phyloP scores from a whole-genome alignment of 108 stramenopile genomes.

The Seminavis robusta region DNA sequence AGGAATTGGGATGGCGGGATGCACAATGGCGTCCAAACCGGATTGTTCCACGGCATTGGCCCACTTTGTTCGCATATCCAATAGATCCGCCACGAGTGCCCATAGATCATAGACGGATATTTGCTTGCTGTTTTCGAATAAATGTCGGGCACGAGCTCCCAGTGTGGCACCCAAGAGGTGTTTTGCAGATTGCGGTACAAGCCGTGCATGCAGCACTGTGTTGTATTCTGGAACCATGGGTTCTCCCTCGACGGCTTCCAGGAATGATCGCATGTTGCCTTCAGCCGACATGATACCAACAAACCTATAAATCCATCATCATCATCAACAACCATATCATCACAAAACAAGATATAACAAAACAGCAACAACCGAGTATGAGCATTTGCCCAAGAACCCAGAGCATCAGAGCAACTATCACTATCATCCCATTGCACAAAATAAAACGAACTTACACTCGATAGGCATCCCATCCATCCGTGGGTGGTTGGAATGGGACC shows the following conservation, averaged over 20 bases:
- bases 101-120: neutral
- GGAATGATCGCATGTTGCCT: slow-evolving; percentile 12
- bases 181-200: neutral
- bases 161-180: too few species aligned
- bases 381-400: too few species aligned
- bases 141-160: too few species aligned
- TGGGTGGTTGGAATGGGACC: slow-evolving; percentile 12
- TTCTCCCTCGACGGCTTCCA: slow-evolving; percentile 17
- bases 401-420: too few species aligned
- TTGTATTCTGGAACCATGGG: slow-evolving; percentile 8
- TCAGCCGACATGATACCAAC: slow-evolving; percentile 20
- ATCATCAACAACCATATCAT: too few species aligned
- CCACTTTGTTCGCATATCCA: slow-evolving; percentile 2
- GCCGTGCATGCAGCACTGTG: neutral
- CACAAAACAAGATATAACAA: too few species aligned
- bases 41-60: neutral
- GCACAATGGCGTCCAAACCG: slow-evolving; percentile 13
- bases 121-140: too few species aligned
- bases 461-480: slow-evolving; percentile 14
- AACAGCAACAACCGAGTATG: too few species aligned
- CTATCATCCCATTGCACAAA: too few species aligned
- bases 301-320: too few species aligned
- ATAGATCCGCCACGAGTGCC: slow-evolving; percentile 7
- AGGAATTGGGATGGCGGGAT: slow-evolving; percentile 15
- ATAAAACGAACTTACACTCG: too few species aligned